Percentiles rank a stretch among this genome's conserved stretches.
phyloP scores from a whole-genome alignment of 108 stramenopile genomes.

The Cyclostephanos tholiformis region DNA sequence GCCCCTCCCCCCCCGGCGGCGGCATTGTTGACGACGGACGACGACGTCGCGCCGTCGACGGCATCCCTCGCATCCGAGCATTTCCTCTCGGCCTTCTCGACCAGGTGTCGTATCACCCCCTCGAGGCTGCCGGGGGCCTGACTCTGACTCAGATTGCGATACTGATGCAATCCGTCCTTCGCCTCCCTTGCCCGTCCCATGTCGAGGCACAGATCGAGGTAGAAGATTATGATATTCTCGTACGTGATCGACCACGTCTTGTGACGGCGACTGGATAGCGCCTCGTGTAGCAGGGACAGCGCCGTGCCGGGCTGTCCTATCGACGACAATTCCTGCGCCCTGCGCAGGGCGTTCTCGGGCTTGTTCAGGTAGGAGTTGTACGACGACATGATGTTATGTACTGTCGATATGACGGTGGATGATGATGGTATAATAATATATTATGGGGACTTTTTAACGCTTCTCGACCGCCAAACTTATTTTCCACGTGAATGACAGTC shows the following conservation, averaged over 20 bases:
- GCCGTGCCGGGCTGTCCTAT: slow-evolving; percentile 74
- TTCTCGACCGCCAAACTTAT: too few relatives aligned
- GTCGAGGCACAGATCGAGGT: slow-evolving; percentile 93
- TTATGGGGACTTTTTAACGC: too few relatives aligned
- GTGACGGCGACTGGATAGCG: slow-evolving; percentile 77
- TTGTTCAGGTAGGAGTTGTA: slow-evolving; percentile 53
- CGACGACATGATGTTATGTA: slow-evolving; percentile 9
- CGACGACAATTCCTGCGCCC: slow-evolving; percentile 65
- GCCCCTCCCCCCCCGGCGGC: slow-evolving; percentile 11
- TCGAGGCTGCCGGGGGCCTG: slow-evolving; percentile 95
- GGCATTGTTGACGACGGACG: too few relatives aligned
- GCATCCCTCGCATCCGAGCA: slow-evolving; percentile 79
- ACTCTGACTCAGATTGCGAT: slow-evolving; percentile 91
- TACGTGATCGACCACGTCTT: slow-evolving; percentile 93
- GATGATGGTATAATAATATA: neutral
- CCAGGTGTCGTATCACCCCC: slow-evolving; percentile 90
- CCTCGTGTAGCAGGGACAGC: slow-evolving; percentile 76
- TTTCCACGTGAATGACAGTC: too few relatives aligned
- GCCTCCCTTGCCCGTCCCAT: slow-evolving; percentile 85
- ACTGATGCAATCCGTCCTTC: slow-evolving; percentile 99
- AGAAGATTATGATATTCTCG: slow-evolving; percentile 93
- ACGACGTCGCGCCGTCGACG: slow-evolving; percentile 56
- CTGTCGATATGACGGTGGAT: neutral
- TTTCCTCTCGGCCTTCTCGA: slow-evolving; percentile 78
- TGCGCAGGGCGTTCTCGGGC: slow-evolving; percentile 77